Conservation (phyloP, 495 filamentous ascomycete species). For the Lasiosphaeria miniovina region DNA sequence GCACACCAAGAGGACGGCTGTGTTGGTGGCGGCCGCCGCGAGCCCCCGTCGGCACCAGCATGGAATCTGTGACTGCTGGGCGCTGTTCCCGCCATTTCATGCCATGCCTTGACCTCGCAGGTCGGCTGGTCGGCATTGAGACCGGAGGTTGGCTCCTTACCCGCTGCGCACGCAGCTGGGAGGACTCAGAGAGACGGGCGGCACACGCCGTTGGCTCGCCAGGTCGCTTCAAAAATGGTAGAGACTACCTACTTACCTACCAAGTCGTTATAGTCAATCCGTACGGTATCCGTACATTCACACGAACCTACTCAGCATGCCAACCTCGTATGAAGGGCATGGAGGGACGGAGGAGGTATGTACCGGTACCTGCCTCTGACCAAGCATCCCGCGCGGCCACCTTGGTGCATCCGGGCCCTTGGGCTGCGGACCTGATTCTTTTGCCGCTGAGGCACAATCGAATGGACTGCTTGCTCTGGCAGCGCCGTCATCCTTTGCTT, state of each 20-base stretch:
- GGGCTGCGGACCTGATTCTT: neutral
- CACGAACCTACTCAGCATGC: too few species aligned
- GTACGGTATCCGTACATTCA: too few species aligned
- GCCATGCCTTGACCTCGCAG: neutral
- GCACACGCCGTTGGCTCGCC: too few species aligned
- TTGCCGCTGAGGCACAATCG: neutral
- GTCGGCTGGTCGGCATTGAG: too few species aligned
- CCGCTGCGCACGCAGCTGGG: too few species aligned
- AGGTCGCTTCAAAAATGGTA: too few species aligned
- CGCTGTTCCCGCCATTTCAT: neutral
- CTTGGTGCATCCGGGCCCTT: neutral
- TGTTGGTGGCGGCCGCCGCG: constrained; percentile 7
- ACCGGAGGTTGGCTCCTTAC: too few species aligned
- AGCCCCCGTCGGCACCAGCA: constrained; percentile 10
- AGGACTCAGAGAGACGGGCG: too few species aligned
- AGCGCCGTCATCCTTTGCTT: neutral
- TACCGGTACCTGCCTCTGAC: neutral
- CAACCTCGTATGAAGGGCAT: too few species aligned
- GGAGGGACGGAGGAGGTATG: neutral
- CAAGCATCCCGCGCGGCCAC: neutral
- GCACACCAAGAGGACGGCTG: neutral
- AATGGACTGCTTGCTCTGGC: neutral
- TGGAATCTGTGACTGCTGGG: constrained; percentile 11
- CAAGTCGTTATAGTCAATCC: too few species aligned
- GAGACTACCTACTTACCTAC: too few species aligned